These are phyloP conservation scores for Amauroascus verrucosus DNA, from an alignment of 2,329 filamentous ascomycete genomes.

Conservation along the genomic window DNA sequence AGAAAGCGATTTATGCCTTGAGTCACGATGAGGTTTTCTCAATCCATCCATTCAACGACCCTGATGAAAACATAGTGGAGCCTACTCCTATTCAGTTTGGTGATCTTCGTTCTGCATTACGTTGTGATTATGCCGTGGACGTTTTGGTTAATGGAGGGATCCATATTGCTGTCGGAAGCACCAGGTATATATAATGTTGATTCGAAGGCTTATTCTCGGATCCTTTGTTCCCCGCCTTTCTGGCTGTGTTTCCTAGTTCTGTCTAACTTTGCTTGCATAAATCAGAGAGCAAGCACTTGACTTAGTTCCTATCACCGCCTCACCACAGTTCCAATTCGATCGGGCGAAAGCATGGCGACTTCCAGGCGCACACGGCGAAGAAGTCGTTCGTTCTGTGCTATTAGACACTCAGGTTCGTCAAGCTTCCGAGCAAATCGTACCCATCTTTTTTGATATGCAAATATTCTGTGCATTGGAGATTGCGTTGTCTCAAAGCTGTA, in stretches of 20 bases:
- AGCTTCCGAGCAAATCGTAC: neutral
- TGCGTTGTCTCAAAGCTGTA: neutral
- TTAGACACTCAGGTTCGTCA: constrained; percentile 35
- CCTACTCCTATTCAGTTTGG: constrained; percentile 43
- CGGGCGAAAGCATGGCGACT: constrained; percentile 33
- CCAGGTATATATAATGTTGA: constrained; percentile 34
- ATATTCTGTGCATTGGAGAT: neutral
- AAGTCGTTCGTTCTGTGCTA: constrained; percentile 39
- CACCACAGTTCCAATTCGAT: constrained; percentile 33
- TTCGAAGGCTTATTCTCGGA: neutral
- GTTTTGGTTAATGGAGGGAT: constrained; percentile 37
- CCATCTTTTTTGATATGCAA: neutral
- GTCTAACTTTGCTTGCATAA: neutral
- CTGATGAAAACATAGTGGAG: constrained; percentile 38
- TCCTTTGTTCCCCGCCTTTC: neutral
- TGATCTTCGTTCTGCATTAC: constrained; percentile 45
- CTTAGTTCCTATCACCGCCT: constrained; percentile 31
- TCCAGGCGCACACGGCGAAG: constrained; percentile 40
- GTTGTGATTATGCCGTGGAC: constrained; percentile 51
- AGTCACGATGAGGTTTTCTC: constrained; percentile 54
- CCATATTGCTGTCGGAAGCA: constrained; percentile 41
- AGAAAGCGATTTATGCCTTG: constrained; percentile 46
- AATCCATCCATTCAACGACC: constrained; percentile 45
- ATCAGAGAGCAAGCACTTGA: constrained; percentile 34
- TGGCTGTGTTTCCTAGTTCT: constrained; percentile 4